Evolutionary conservation across 164 flowering plant genomes (phyloP), one percentile per base, ranked within the genome.

Genomic region (Nelumbo lutea): DNA sequence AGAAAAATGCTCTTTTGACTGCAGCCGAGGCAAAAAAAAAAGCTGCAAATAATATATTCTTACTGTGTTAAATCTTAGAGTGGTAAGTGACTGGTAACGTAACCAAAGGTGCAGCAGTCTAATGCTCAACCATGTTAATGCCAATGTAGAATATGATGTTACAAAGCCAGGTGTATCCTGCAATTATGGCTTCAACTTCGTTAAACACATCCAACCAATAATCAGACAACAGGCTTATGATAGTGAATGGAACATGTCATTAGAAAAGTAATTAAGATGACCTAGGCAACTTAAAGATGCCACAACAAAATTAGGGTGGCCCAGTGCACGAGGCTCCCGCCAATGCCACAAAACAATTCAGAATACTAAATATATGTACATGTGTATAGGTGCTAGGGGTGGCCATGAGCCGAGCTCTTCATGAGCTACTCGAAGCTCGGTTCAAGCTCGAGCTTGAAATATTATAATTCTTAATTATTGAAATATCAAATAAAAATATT

Each of bases 61-160:
- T 79, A 91, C 98, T 1, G 96, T 86, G 68, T 83, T 75, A 79
- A 94, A 94, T 67, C 68, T 85, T 40, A 94, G 81, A 71, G 83
- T 92, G 44, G 90, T 82, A 68, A 94, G 96, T 57, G 98, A 90
- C 67, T 77, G 83, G 66, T 85, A 94, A 52, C 97, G 96, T 51
- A 91, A 78, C 93, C 93, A 91, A 56, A 94, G 96, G 82, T 94
- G 97, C 56, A 90, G 72, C 72, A 88, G 78, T 68, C 98, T 84
- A 83, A 87, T 66, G 79, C 80, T 79, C 71, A 81, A 62, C 98
- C 97, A 94, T 60, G 89, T 87, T 9, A 71, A 72, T 56, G 72
- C 71, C 68, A 90, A 68, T 5, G 68, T 60, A 6, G 87, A 79
- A 77, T 85, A 94, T 58, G 93, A 87, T 40, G 77, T 77, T 73